A percentile compares a stretch with the other conserved stretches of the same genome.
These are phyloP conservation scores for Alopecurus myosuroides DNA, from an alignment of 176 grass and related monocot species.

Conservation along the genomic window DNA sequence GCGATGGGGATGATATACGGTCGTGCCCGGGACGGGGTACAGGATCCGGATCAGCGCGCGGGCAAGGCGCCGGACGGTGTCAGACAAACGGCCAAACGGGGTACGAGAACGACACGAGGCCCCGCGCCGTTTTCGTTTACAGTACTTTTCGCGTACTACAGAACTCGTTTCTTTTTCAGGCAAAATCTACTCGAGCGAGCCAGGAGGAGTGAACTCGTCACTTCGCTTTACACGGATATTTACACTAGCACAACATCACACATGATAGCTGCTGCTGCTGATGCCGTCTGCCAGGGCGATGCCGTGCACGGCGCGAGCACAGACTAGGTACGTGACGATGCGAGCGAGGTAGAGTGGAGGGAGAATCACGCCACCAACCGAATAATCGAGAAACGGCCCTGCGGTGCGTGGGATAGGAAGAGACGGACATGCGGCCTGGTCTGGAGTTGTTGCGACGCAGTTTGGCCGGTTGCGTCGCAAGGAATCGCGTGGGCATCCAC, in stretches of 20 bases:
- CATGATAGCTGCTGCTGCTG: not conserved
- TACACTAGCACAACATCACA: not conserved
- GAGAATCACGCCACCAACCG: not conserved
- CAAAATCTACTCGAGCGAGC: not conserved
- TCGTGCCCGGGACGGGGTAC: not conserved
- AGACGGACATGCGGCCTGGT: not conserved
- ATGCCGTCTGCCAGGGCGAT: not conserved
- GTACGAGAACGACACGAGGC: not conserved
- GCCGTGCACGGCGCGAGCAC: not conserved
- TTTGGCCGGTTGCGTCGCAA: conserved; percentile 33
- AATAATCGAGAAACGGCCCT: not conserved
- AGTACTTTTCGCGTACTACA: not conserved
- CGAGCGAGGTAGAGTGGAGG: not conserved
- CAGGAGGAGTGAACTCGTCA: not conserved
- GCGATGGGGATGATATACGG: conserved; percentile 2
- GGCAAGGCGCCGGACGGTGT: conserved; percentile 4
- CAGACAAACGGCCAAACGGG: not conserved
- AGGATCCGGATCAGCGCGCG: conserved; percentile 3
- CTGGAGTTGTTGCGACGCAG: conserved; percentile 10
- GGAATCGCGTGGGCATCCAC: conserved; percentile 22
- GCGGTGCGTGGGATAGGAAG: not conserved
- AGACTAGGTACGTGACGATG: not conserved
- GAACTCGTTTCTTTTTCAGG: not conserved
- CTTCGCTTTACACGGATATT: not conserved
- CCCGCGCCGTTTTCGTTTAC: not conserved